Evolutionary conservation across 257 asterid genomes (phyloP).

Genomic region (Asclepias syriaca): DNA sequence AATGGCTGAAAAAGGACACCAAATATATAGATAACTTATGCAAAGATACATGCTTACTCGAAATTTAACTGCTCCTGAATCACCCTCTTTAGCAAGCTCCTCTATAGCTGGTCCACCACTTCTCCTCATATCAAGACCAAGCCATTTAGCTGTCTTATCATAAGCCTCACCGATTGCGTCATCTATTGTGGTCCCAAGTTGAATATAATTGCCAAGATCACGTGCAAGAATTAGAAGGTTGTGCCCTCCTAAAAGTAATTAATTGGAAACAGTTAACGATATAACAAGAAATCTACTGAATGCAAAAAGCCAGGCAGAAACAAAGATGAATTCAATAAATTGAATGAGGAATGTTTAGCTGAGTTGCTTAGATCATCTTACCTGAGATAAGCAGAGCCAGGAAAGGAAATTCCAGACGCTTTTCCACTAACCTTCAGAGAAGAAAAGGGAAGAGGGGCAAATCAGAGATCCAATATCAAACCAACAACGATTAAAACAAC

Average conservation of each 20-base stretch:
- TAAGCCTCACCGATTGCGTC: slow-evolving; percentile 99
- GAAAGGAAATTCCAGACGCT: slow-evolving; percentile 77
- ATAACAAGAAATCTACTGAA: background rate
- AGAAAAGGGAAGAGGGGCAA: slow-evolving; percentile 12
- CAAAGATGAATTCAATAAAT: background rate
- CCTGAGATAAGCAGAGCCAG: slow-evolving; percentile 95
- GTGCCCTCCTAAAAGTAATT: slow-evolving; percentile 70
- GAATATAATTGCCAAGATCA: slow-evolving; percentile 87
- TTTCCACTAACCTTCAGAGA: slow-evolving; percentile 61
- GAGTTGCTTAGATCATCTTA: slow-evolving; percentile 23
- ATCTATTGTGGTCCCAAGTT: slow-evolving; percentile 91
- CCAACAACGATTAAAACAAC: background rate
- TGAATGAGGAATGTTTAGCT: background rate
- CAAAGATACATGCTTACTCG: slow-evolving; percentile 41
- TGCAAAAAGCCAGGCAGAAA: slow-evolving; percentile 9
- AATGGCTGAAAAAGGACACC: background rate
- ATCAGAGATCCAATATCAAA: background rate
- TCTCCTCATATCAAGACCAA: slow-evolving; percentile 93
- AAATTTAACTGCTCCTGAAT: slow-evolving; percentile 58
- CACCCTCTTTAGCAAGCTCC: slow-evolving; percentile 91
- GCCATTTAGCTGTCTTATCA: slow-evolving; percentile 98
- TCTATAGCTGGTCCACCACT: slow-evolving; percentile 99
- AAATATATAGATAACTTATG: background rate
- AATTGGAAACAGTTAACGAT: background rate
- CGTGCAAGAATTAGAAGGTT: slow-evolving; percentile 91